A percentile compares a stretch with the other conserved stretches of the same genome.
Conservation (phyloP, 2,329 filamentous ascomycete genomes). For the Aspergillus sp. region DNA sequence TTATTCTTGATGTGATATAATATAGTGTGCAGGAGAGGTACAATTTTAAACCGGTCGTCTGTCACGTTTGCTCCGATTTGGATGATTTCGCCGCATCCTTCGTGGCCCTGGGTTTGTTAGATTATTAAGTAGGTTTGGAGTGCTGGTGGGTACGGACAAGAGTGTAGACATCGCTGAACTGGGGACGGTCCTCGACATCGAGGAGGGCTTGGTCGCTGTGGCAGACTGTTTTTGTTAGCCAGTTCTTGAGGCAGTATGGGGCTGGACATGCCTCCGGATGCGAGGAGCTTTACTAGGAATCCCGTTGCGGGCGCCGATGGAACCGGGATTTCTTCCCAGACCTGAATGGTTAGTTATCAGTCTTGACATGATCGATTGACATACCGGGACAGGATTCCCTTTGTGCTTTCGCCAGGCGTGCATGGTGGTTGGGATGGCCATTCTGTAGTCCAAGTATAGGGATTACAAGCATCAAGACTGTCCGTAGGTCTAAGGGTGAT, state of each 20-base stretch:
- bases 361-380: neutral
- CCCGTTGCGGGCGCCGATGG: neutral
- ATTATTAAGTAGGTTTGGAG: neutral
- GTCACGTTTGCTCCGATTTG: conserved; percentile 7
- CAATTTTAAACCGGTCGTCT: conserved; percentile 4
- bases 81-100: conserved; percentile 16
- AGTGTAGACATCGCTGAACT: conserved; percentile 13
- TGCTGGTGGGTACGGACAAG: neutral
- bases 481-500: no score
- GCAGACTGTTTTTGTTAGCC: conserved; percentile 6
- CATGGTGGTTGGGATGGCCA: neutral
- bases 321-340: conserved; percentile 13
- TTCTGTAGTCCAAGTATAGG: neutral
- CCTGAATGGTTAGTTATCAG: neutral
- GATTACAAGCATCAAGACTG: neutral
- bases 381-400: conserved; percentile 8
- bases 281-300: conserved; percentile 11
- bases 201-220: conserved; percentile 13
- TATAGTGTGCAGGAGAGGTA: neutral
- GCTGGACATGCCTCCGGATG: conserved; percentile 6
- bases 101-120: conserved; percentile 7
- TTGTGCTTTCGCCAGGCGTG: conserved; percentile 17
- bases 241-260: neutral
- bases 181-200: conserved; percentile 13
- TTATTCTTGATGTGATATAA: neutral